Percentiles rank a stretch among this genome's conserved stretches.
Conservation (phyloP, 78 protist genomes). For the Pelomyxa schiedti region DNA sequence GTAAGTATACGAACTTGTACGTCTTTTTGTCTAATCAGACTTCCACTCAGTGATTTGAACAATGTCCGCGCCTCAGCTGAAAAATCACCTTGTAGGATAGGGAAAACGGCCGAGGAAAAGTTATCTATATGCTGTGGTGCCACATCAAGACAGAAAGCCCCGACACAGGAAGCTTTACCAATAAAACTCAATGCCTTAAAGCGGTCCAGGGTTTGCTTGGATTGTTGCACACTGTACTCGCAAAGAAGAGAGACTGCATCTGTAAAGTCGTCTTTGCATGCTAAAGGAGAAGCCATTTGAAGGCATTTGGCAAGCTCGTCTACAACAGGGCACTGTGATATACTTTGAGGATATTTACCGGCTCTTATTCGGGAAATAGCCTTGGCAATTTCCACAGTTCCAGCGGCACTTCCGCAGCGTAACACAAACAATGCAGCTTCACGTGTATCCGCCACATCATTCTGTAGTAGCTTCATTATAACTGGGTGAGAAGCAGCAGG, state of each 20-base stretch:
- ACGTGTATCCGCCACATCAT: background rate
- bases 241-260: background rate
- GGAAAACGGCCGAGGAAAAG: background rate
- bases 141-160: background rate
- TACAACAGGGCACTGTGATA: conserved; percentile 6
- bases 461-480: background rate
- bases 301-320: background rate
- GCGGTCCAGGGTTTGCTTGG: background rate
- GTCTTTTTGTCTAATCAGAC: background rate
- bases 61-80: background rate
- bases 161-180: conserved; percentile 1
- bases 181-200: background rate
- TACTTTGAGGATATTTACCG: background rate
- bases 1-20: background rate
- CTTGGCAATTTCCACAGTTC: conserved; percentile 7
- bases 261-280: background rate
- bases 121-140: conserved; percentile 1
- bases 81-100: background rate
- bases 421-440: conserved; percentile 6
- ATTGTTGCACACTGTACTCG: background rate
- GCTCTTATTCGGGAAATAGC: background rate
- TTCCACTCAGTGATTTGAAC: background rate
- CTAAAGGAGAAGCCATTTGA: conserved; percentile 3
- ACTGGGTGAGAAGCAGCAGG: conserved; percentile 1
- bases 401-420: background rate